Conservation (phyloP, 2,329 filamentous ascomycete species). For the Calonectria pseudoturangicola region DNA sequence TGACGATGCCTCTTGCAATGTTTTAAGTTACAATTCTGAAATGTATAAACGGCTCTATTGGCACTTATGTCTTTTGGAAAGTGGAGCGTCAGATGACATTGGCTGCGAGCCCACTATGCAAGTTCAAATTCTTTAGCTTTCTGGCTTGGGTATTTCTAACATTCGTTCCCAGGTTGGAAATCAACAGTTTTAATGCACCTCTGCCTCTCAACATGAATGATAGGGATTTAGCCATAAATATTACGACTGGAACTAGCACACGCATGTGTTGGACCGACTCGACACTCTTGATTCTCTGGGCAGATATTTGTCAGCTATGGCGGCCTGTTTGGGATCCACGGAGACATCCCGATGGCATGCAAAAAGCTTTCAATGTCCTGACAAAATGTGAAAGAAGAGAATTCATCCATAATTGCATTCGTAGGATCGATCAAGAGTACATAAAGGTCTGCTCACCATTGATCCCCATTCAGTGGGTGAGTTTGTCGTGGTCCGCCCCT, state of each 20-base stretch:
- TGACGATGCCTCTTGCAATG: neutral
- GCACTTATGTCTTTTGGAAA: neutral
- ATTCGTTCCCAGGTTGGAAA: neutral
- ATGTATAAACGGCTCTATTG: conserved; percentile 12
- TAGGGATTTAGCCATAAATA: neutral
- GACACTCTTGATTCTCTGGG: neutral
- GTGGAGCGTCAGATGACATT: conserved; percentile 1
- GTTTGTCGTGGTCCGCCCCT: neutral
- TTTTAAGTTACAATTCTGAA: neutral
- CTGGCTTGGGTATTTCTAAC: too few species aligned
- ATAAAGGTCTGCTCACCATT: neutral
- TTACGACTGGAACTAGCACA: neutral
- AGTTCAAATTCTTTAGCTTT: neutral
- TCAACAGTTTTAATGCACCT: neutral
- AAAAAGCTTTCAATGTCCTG: neutral
- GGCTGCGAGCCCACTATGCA: conserved; percentile 6
- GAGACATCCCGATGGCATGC: neutral
- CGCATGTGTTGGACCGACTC: neutral
- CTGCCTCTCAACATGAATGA: neutral
- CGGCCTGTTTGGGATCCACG: neutral
- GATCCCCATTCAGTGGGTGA: neutral
- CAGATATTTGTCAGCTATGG: conserved; percentile 4
- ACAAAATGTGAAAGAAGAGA: neutral
- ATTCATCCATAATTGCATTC: neutral
- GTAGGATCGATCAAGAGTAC: neutral